Conservation (phyloP, 1,284 basidiomycete genomes). For the Papiliotrema terrestris region DNA sequence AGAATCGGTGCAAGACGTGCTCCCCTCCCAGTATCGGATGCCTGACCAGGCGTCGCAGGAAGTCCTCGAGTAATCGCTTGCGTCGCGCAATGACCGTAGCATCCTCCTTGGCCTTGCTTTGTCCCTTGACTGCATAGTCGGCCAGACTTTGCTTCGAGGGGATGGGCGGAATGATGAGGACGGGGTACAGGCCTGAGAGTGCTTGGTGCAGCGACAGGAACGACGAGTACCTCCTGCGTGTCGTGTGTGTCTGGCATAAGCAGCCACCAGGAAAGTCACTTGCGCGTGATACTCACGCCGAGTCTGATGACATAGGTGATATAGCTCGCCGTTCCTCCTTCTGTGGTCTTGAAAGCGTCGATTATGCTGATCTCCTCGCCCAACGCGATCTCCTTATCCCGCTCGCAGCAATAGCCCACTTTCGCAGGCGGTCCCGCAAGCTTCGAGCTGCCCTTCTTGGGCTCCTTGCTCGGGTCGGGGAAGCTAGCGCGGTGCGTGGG, state of each 20-base stretch:
- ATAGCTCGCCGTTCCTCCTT: constrained; percentile 80
- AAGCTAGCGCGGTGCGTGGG: constrained; percentile 46
- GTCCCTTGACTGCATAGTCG: constrained; percentile 91
- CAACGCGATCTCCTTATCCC: constrained; percentile 41
- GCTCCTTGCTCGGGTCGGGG: constrained; percentile 42
- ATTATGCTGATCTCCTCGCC: constrained; percentile 58
- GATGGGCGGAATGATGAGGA: constrained; percentile 94
- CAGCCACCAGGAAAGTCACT: constrained; percentile 1
- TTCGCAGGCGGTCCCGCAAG: constrained; percentile 43
- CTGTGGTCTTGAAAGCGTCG: constrained; percentile 91
- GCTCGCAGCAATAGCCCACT: constrained; percentile 44
- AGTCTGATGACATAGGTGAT: constrained; percentile 92
- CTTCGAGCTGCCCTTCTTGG: constrained; percentile 26
- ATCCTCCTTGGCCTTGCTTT: constrained; percentile 95
- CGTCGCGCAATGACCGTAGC: constrained; percentile 84
- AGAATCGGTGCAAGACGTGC: constrained; percentile 89
- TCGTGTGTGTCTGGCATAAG: constrained; percentile 64
- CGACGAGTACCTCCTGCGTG: constrained; percentile 90
- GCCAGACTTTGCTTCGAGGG: constrained; percentile 94
- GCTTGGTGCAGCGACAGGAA: constrained; percentile 88
- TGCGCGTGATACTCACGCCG: constrained; percentile 60
- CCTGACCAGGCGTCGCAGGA: constrained; percentile 79
- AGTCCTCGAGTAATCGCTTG: constrained; percentile 92
- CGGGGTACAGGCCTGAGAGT: constrained; percentile 86
- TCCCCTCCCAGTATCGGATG: constrained; percentile 94